Evolutionary conservation across 768 basidiomycete genomes (phyloP).

Genomic region (Paxillus ammoniavirescens): DNA sequence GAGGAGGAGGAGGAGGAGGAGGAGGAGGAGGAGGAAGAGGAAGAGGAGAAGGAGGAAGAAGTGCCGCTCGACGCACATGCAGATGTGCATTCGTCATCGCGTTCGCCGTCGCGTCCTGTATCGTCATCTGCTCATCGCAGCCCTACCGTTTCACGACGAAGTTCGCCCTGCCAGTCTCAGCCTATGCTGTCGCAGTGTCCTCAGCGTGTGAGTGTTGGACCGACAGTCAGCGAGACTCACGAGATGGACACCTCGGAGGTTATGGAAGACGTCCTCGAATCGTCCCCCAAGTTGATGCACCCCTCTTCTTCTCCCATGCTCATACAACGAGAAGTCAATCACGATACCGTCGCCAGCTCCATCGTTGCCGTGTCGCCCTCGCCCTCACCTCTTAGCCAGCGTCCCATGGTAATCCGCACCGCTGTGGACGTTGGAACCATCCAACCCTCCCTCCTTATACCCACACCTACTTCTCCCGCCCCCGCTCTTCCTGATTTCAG

Average conservation of each 20-base stretch:
- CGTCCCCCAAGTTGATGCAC: constrained; percentile 22
- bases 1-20: constrained; percentile 16
- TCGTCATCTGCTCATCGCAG: constrained; percentile 15
- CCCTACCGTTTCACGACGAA: constrained; percentile 15
- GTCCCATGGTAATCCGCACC: constrained; percentile 22
- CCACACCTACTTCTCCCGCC: constrained; percentile 36
- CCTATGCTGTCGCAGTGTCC: constrained; percentile 9
- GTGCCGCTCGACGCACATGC: constrained; percentile 2
- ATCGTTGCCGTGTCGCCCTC: neutral
- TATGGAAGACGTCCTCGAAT: constrained; percentile 21
- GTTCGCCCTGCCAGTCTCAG: constrained; percentile 15
- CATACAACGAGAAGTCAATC: neutral
- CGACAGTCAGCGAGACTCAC: constrained; percentile 5
- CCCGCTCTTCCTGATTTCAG: constrained; percentile 29
- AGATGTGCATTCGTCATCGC: constrained; percentile 8
- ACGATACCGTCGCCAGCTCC: neutral
- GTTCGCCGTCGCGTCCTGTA: constrained; percentile 16
- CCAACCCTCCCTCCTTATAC: constrained; percentile 32
- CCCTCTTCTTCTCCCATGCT: constrained; percentile 22
- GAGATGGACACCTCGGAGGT: constrained; percentile 13
- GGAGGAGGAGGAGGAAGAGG: constrained; percentile 16
- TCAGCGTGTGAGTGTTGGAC: constrained; percentile 1
- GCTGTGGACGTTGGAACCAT: constrained; percentile 28
- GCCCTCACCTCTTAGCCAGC: constrained; percentile 6
- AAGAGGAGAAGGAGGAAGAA: constrained; percentile 10